These are phyloP conservation scores for Pseudogymnoascus sp. DNA, from an alignment of 2,329 filamentous ascomycete species.

Conservation along the genomic window DNA sequence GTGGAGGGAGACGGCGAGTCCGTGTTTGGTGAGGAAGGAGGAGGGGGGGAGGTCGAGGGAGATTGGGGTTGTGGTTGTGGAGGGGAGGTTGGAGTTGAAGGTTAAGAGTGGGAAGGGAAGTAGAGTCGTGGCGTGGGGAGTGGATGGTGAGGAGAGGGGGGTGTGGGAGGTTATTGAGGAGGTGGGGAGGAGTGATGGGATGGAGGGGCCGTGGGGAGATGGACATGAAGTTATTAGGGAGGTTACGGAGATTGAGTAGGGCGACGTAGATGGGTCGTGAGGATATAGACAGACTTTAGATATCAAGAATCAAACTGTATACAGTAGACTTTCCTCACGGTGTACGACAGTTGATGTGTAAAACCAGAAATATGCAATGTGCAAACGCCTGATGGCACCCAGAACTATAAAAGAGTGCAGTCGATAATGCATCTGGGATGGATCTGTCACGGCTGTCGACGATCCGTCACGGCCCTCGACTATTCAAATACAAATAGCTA, in stretches of 20 bases:
- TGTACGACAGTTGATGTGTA: not conserved
- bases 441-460: not conserved
- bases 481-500: not conserved
- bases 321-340: not conserved
- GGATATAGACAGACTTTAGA: not conserved
- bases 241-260: not conserved
- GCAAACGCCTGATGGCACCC: not conserved
- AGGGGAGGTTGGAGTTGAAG: conserved; percentile 16
- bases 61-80: conserved; percentile 6
- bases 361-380: not conserved
- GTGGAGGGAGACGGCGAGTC: not conserved
- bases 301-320: not conserved
- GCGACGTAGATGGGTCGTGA: not conserved
- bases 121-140: conserved; percentile 11
- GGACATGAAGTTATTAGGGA: not conserved
- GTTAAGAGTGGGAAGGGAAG: conserved; percentile 19
- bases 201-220: not conserved
- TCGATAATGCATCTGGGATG: not conserved
- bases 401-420: not conserved
- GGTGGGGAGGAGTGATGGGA: conserved; percentile 17
- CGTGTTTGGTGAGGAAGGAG: not conserved
- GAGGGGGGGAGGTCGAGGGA: conserved; percentile 8
- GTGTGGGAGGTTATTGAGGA: conserved; percentile 19
- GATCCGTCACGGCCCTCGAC: not conserved
- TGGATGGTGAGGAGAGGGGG: conserved; percentile 16